Base-by-base conservation (phyloP, 441 rosid genomes). In the Brassica hybrid region DNA sequence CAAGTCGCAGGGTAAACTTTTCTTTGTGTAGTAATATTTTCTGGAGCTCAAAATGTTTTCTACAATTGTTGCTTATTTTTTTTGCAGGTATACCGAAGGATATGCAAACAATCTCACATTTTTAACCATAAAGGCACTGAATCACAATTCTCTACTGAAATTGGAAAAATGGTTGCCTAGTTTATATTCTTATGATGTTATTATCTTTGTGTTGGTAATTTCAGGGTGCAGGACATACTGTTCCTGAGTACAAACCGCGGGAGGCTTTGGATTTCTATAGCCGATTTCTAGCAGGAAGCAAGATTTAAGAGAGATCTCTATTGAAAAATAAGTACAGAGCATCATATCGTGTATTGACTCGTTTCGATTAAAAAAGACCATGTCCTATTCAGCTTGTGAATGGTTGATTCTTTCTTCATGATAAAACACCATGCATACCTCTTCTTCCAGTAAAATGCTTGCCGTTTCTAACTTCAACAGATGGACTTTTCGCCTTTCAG, bases 191-290 rank as follows among this genome's bases (percentile, higher is more conserved):
- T 72, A 0, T 18, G 56, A 43, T 19, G 17, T 0, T 19, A 4
- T 66, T 36, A 62, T 71, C 2, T 0, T 73, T 73, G 61, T 27
- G 14, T 58, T 73, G 82, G 67, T 66, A n/a, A 61, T 63, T 81
- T 69, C 84, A 94, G 97, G 96, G 97, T 19, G 80, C 96, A 60
- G 97, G 97, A 18, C 98, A 94, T 75, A 94, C 97, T 0, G 94
- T 94, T 8, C 97, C 95, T 1, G 94, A 92, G 77, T 91, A 94
- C 85, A 94, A 92, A 77, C 93, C 97, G 9, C 65, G 16, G 12
- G 98, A 94, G 86, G 85, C 97, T 10, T 76, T 91, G 64, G 89
- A 91, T 67, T 92, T 94, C 69, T 94, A 89, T 74, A 85, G 86
- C 79, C 86, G 88, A 27, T 94, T 92, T 75, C 84, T 94, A 56